phyloP scores from a whole-genome alignment of 495 filamentous ascomycete genomes.

The Aspergillus biplanus region DNA sequence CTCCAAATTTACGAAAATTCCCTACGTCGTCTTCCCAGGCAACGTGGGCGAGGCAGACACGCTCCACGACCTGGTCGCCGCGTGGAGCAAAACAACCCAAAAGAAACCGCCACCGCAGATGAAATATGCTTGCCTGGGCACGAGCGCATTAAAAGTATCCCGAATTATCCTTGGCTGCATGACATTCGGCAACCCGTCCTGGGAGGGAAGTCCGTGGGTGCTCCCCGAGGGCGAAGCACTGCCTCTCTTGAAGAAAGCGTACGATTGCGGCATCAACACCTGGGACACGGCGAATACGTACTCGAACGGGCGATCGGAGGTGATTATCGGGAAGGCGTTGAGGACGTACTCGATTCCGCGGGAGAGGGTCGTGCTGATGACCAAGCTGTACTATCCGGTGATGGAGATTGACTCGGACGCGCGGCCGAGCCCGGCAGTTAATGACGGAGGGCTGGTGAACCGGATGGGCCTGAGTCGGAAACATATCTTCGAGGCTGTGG shows the following conservation, averaged over 20 bases:
- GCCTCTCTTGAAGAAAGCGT: neutral
- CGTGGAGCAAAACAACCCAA: neutral
- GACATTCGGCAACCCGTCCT: constrained; percentile 60
- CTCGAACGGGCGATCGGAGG: constrained; percentile 68
- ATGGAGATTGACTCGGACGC: constrained; percentile 39
- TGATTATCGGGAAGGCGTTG: constrained; percentile 71
- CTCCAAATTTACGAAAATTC: constrained; percentile 5
- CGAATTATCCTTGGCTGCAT: constrained; percentile 70
- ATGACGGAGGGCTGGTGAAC: constrained; percentile 42
- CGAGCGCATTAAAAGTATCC: constrained; percentile 68
- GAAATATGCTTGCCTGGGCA: constrained; percentile 52
- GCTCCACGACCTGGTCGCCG: constrained; percentile 6
- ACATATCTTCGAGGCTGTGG: constrained; percentile 57
- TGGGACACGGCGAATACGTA: constrained; percentile 61
- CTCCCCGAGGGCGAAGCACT: constrained; percentile 64
- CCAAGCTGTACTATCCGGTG: constrained; percentile 66
- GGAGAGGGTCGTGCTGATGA: constrained; percentile 69
- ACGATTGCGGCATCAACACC: neutral
- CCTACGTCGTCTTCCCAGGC: constrained; percentile 3
- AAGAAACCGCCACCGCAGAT: constrained; percentile 10
- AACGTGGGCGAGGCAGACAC: constrained; percentile 8
- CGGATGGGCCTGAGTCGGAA: constrained; percentile 52
- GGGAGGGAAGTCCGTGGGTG: constrained; percentile 60
- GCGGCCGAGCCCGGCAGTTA: constrained; percentile 25
- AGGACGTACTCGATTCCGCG: constrained; percentile 73